These are phyloP conservation scores for Teunomyces gatunensis DNA, from an alignment of 805 yeast genomes.

Conservation along the genomic window DNA sequence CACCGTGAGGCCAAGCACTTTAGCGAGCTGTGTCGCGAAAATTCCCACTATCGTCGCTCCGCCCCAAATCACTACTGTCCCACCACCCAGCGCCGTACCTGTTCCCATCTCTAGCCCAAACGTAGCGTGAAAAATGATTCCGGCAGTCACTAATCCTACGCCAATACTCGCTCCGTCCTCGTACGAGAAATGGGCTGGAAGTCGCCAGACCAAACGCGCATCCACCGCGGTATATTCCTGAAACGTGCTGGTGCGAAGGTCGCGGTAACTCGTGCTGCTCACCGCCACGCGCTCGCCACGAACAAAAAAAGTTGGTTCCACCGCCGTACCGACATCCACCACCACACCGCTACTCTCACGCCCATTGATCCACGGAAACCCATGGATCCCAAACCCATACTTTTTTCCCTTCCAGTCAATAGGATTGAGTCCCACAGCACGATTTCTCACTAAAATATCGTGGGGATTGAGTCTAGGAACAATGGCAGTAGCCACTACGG, in stretches of 20 bases:
- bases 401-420: constrained; percentile 50
- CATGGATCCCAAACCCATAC: constrained; percentile 44
- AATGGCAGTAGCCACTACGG: constrained; percentile 14
- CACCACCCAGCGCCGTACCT: constrained; percentile 3
- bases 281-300: constrained; percentile 40
- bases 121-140: constrained; percentile 20
- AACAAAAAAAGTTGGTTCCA: constrained; percentile 15
- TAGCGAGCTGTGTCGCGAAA: constrained; percentile 42
- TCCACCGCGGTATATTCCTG: constrained; percentile 46
- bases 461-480: constrained; percentile 14
- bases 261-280: constrained; percentile 48
- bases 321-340: constrained; percentile 25
- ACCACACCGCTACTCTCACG: constrained; percentile 45
- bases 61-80: constrained; percentile 43
- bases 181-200: constrained; percentile 32
- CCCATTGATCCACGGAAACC: constrained; percentile 52
- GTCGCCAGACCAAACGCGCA: constrained; percentile 43
- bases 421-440: constrained; percentile 44
- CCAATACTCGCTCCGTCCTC: constrained; percentile 47
- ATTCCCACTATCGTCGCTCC: constrained; percentile 48
- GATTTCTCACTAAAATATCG: constrained; percentile 25
- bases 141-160: constrained; percentile 48
- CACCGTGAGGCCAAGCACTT: constrained; percentile 36
- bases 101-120: constrained; percentile 12
- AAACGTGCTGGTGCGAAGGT: constrained; percentile 45